These are phyloP conservation scores for Gonapodya prolifera DNA, from an alignment of 192 early-diverging fungal species.

Conservation along the genomic window DNA sequence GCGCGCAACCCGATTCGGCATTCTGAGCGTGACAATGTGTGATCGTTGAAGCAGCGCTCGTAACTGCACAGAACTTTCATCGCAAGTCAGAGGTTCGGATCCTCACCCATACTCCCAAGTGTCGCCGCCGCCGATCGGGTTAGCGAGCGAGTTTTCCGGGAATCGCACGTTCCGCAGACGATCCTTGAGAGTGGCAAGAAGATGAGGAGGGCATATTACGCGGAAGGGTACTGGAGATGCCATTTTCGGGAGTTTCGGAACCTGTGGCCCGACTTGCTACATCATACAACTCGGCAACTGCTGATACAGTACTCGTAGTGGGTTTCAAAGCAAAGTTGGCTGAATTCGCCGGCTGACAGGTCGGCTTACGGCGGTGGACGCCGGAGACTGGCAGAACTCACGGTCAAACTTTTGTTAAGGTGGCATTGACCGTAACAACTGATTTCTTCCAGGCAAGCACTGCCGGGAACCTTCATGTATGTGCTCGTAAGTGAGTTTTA, in stretches of 20 bases:
- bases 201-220: neutral
- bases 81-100: too few relatives aligned
- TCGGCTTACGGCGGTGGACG: neutral
- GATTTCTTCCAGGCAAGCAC: too few relatives aligned
- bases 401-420: too few relatives aligned
- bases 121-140: neutral
- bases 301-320: too few relatives aligned
- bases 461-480: too few relatives aligned
- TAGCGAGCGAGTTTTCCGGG: neutral
- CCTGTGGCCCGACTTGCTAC: too few relatives aligned
- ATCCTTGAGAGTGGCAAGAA: neutral
- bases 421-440: too few relatives aligned
- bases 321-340: neutral
- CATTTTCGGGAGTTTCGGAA: neutral
- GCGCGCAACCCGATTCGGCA: neutral
- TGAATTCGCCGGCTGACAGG: neutral
- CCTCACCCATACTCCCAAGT: slow-evolving; percentile 3
- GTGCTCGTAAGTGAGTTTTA: too few relatives aligned
- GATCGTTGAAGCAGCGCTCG: neutral
- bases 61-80: neutral
- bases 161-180: neutral
- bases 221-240: neutral
- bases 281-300: too few relatives aligned
- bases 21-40: neutral
- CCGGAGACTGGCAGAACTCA: too few relatives aligned